A percentile compares a stretch with the other conserved stretches of the same genome.
These are phyloP conservation scores for Yarrowia sp. DNA, from an alignment of 805 yeast species.

Conservation along the genomic window DNA sequence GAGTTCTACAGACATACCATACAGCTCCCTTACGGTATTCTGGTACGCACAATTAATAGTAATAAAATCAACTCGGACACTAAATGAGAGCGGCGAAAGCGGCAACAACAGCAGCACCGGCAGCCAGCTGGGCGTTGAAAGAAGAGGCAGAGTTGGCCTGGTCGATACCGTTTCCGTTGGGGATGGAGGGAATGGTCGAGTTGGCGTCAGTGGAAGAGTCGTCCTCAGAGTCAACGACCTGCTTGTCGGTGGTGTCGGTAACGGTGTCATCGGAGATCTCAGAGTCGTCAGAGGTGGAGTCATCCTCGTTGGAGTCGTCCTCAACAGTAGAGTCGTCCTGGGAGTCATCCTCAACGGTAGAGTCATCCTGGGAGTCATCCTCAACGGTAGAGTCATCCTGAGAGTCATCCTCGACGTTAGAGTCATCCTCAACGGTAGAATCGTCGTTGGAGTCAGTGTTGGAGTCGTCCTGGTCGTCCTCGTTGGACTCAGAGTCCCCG, in stretches of 20 bases:
- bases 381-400: neutral
- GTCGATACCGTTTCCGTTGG: neutral
- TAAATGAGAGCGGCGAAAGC: constrained; percentile 13
- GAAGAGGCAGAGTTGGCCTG: constrained; percentile 4
- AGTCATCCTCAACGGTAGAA: neutral
- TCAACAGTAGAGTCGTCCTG: neutral
- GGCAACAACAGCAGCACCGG: neutral
- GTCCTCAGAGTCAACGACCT: neutral
- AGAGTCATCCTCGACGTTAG: neutral
- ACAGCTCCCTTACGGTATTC: too few species aligned
- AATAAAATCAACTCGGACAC: neutral
- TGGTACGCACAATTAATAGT: too few species aligned
- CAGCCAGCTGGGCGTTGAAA: constrained; percentile 15
- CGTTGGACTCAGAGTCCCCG: neutral
- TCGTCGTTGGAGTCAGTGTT: neutral
- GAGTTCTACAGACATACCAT: too few species aligned
- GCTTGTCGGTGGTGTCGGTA: neutral
- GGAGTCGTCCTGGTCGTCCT: neutral
- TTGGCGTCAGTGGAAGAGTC: neutral
- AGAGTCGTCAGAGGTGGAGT: neutral
- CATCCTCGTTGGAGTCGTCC: neutral
- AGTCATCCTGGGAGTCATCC: neutral
- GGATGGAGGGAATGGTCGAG: neutral
- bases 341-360: neutral
- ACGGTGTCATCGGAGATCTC: neutral